These are phyloP conservation scores for Rostrohypoxylon terebratum DNA, from an alignment of 495 filamentous ascomycete species.

Conservation along the genomic window DNA sequence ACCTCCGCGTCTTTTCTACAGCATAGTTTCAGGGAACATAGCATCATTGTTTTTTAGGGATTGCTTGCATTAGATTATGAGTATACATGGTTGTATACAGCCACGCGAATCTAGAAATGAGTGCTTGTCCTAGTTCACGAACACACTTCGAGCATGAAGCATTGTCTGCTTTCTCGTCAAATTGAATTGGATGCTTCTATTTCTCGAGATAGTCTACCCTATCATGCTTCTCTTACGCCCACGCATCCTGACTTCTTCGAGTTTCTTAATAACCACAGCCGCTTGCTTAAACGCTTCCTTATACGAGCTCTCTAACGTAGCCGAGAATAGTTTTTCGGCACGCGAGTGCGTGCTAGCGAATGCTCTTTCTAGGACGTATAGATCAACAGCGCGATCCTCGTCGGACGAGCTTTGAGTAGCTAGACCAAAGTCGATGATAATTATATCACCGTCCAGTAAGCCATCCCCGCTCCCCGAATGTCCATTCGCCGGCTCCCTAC, in stretches of 20 bases:
- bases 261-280: slow-evolving; percentile 66
- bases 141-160: neutral
- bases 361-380: slow-evolving; percentile 97
- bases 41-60: slow-evolving; percentile 29
- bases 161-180: neutral
- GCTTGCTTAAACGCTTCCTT: slow-evolving; percentile 63
- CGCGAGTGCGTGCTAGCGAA: slow-evolving; percentile 94
- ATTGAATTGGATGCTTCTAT: neutral
- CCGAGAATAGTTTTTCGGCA: slow-evolving; percentile 79
- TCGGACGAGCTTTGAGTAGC: slow-evolving; percentile 84
- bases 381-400: slow-evolving; percentile 94
- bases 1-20: neutral
- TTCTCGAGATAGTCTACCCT: slow-evolving; percentile 63
- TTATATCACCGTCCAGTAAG: slow-evolving; percentile 75
- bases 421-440: slow-evolving; percentile 96
- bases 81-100: slow-evolving; percentile 11
- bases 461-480: slow-evolving; percentile 37
- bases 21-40: slow-evolving; percentile 20
- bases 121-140: slow-evolving; percentile 3
- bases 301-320: slow-evolving; percentile 67
- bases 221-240: slow-evolving; percentile 99
- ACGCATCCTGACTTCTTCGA: slow-evolving; percentile 95
- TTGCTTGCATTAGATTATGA: slow-evolving; percentile 39
- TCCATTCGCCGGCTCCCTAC: slow-evolving; percentile 31
- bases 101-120: slow-evolving; percentile 22